phyloP scores from a whole-genome alignment of 805 yeast species.

The Yamadazyma ubonensis region DNA sequence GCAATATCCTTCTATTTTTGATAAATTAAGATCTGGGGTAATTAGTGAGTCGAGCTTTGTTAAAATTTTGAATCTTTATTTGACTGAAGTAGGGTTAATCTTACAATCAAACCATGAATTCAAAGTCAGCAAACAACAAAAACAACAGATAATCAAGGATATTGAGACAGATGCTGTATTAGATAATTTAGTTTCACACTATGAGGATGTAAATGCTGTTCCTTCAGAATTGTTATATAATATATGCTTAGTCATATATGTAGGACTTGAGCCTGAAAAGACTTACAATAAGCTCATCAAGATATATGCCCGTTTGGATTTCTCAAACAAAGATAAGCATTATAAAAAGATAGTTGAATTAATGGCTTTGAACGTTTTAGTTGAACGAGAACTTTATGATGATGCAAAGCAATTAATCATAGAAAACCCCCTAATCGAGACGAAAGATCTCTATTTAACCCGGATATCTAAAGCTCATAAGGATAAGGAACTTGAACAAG shows the following conservation, averaged over 20 bases:
- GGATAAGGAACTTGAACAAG: conserved; percentile 14
- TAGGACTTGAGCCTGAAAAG: conserved; percentile 22
- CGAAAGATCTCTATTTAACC: conserved; percentile 10
- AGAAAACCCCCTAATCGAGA: conserved; percentile 19
- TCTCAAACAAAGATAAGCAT: conserved; percentile 8
- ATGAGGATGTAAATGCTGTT: conserved; percentile 20
- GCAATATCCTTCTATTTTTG: conserved; percentile 22
- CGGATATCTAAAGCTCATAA: conserved; percentile 13
- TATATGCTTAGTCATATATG: conserved; percentile 27
- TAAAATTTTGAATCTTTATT: conserved; percentile 35
- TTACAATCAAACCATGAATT: conserved; percentile 14
- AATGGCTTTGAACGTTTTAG: conserved; percentile 35
- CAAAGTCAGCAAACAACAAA: conserved; percentile 11
- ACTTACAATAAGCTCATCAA: conserved; percentile 11
- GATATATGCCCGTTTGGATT: conserved; percentile 14
- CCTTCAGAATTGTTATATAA: conserved; percentile 37
- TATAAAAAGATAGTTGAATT: conserved; percentile 28
- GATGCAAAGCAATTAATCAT: conserved; percentile 28
- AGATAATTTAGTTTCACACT: conserved; percentile 19
- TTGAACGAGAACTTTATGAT: conserved; percentile 26
- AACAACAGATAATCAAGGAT: conserved; percentile 14
- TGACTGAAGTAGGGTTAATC: conserved; percentile 32
- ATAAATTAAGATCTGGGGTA: conserved; percentile 22
- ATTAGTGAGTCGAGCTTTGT: conserved; percentile 29
- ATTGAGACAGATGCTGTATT: conserved; percentile 21